Conservation (phyloP, 139 green algal species). For the Coccomyxa sp. region DNA sequence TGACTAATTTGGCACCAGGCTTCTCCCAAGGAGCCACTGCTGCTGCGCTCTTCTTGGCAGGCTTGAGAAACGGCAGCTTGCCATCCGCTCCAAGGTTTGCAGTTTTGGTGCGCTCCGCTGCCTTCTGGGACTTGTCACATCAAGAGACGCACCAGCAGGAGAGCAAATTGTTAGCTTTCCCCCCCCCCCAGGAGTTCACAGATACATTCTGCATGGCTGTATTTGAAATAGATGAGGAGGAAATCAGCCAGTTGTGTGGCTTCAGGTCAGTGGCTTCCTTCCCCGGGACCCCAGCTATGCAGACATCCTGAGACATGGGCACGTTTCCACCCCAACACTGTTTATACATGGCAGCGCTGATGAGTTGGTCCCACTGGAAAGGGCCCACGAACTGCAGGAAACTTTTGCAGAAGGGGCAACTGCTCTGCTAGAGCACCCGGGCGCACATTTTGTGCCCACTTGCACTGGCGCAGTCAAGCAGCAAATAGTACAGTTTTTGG, state of each 20-base stretch:
- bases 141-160: background rate
- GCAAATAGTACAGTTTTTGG: slow-evolving; percentile 24
- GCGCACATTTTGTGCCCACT: slow-evolving; percentile 54
- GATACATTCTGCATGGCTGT: background rate
- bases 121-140: background rate
- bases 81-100: background rate
- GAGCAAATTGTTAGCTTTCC: background rate
- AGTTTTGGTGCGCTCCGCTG: background rate
- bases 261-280: background rate
- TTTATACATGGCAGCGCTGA: background rate
- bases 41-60: slow-evolving; percentile 43
- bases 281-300: background rate
- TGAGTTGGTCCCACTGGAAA: background rate
- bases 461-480: slow-evolving; percentile 48
- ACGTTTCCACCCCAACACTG: background rate
- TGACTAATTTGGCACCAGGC: slow-evolving; percentile 42
- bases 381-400: background rate
- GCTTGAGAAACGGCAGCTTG: slow-evolving; percentile 49
- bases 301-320: background rate
- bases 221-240: background rate
- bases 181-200: background rate
- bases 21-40: slow-evolving; percentile 61
- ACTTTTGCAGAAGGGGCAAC: slow-evolving; percentile 23
- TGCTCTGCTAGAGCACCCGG: slow-evolving; percentile 35
- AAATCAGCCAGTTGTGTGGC: background rate